A percentile compares a stretch with the other conserved stretches of the same genome.
phyloP scores from a whole-genome alignment of 2,329 filamentous ascomycete genomes.

The Colletotrichum sp. region DNA sequence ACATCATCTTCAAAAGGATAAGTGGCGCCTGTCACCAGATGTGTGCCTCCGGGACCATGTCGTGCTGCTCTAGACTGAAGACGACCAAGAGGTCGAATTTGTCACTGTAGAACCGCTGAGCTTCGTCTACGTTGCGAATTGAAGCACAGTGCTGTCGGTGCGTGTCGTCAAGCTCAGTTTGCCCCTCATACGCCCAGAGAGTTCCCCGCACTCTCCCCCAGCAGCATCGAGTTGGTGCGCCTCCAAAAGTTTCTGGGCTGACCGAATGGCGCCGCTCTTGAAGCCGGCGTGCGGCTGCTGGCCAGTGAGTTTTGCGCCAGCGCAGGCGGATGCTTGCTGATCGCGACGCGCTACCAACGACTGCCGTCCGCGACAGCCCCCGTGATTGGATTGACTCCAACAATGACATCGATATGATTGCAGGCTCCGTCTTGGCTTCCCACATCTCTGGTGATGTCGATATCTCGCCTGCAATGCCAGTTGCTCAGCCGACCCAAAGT shows the following conservation, averaged over 20 bases:
- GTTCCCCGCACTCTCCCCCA: conserved; percentile 12
- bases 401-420: conserved; percentile 18
- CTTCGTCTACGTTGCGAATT: neutral
- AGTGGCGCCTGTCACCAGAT: neutral
- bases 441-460: neutral
- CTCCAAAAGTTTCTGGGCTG: conserved; percentile 5
- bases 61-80: neutral
- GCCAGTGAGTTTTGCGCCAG: conserved; percentile 1
- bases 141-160: neutral
- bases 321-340: conserved; percentile 10
- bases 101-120: neutral
- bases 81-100: neutral
- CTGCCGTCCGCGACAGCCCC: neutral
- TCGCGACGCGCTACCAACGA: conserved; percentile 11
- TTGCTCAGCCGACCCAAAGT: neutral
- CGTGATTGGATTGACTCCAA: conserved; percentile 12
- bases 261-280: conserved; percentile 7
- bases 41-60: neutral
- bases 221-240: neutral
- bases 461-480: neutral
- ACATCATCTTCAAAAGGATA: neutral
- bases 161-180: neutral
- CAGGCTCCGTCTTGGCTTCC: conserved; percentile 1
- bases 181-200: conserved; percentile 11
- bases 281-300: conserved; percentile 1